phyloP scores from a whole-genome alignment of 495 filamentous ascomycete species.

The Talaromyces ruber region DNA sequence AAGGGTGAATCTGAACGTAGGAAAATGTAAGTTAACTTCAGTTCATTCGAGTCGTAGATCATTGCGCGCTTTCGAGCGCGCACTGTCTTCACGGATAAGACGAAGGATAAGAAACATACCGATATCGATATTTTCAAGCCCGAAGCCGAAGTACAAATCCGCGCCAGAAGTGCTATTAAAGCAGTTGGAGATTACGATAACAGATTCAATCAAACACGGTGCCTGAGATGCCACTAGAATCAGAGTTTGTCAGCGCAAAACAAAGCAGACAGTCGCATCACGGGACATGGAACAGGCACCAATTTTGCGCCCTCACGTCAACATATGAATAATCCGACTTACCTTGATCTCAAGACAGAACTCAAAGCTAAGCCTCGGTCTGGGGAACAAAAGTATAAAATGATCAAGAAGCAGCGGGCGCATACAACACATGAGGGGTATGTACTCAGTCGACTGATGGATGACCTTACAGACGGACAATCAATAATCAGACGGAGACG shows the following conservation, averaged over 20 bases:
- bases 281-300: background rate
- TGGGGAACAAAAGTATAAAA: background rate
- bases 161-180: background rate
- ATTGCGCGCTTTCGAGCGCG: background rate
- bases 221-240: background rate
- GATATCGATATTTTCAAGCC: background rate
- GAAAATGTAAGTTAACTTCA: background rate
- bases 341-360: background rate
- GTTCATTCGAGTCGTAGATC: background rate
- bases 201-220: background rate
- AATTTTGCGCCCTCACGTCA: background rate
- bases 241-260: background rate
- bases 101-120: background rate
- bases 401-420: background rate
- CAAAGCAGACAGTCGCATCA: background rate
- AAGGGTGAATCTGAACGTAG: background rate
- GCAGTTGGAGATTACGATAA: background rate
- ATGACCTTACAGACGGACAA: background rate
- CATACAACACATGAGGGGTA: background rate
- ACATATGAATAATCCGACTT: background rate
- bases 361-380: background rate
- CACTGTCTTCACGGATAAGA: background rate
- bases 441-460: background rate
- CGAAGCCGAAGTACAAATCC: background rate
- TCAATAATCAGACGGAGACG: background rate